Conservation (phyloP, 2,329 filamentous ascomycete genomes). For the Cladophialophora chaetospira region DNA sequence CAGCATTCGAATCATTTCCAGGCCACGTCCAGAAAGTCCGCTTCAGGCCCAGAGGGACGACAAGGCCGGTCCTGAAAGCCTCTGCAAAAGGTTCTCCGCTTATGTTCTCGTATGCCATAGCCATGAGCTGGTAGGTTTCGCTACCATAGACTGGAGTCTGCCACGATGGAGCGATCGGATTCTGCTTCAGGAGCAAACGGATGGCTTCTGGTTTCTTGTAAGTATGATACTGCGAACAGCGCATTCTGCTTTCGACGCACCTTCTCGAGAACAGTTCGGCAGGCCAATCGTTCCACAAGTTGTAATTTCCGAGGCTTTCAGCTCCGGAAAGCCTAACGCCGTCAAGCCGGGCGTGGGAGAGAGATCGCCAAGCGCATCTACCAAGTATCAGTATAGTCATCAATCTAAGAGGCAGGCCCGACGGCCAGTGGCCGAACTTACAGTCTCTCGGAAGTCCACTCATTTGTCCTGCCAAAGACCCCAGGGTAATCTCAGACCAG, state of each 20-base stretch:
- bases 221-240: neutral
- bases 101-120: slow-evolving; percentile 44
- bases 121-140: slow-evolving; percentile 41
- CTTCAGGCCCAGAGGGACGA: slow-evolving; percentile 45
- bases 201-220: slow-evolving; percentile 6
- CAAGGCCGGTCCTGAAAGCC: slow-evolving; percentile 27
- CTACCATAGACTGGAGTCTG: slow-evolving; percentile 42
- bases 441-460: slow-evolving; percentile 16
- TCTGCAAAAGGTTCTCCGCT: slow-evolving; percentile 41
- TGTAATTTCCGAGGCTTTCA: slow-evolving; percentile 9
- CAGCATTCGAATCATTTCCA: slow-evolving; percentile 31
- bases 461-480: slow-evolving; percentile 51
- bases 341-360: slow-evolving; percentile 1
- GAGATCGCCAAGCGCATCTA: neutral
- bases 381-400: neutral
- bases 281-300: slow-evolving; percentile 3
- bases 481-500: slow-evolving; percentile 54
- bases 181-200: slow-evolving; percentile 12
- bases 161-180: slow-evolving; percentile 30
- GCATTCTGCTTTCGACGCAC: neutral
- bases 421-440: slow-evolving; percentile 1
- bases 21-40: slow-evolving; percentile 40
- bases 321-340: slow-evolving; percentile 6
- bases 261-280: slow-evolving; percentile 1
- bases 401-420: neutral